Evolutionary conservation across 75 land plant species (phyloP).

Genomic region (Isoetes taiwanensis): DNA sequence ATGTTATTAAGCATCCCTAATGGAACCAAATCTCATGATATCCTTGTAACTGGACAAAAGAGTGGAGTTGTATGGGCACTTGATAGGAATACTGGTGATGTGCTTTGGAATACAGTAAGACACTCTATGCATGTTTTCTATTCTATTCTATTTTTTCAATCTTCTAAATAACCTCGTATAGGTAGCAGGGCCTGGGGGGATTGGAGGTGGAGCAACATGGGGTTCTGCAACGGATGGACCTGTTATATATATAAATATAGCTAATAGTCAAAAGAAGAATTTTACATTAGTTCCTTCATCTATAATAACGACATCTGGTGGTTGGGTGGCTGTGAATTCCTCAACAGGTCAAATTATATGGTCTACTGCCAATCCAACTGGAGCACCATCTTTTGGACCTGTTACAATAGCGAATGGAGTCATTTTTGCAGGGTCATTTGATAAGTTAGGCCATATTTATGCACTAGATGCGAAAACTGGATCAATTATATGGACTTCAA

Average conservation of each 20-base stretch:
- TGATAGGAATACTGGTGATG: conserved; percentile 28
- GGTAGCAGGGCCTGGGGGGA: conserved; percentile 39
- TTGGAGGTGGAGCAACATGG: conserved; percentile 33
- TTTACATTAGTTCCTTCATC: conserved; percentile 16
- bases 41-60: conserved; percentile 31
- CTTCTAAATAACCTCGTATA: too few relatives aligned
- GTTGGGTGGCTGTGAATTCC: conserved; percentile 40
- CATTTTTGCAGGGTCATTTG: conserved; percentile 21
- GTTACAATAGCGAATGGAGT: conserved; percentile 27
- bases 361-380: conserved; percentile 7
- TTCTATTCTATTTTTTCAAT: neutral
- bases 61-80: conserved; percentile 38
- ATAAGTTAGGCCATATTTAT: conserved; percentile 18
- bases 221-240: conserved; percentile 36
- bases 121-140: neutral
- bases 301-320: conserved; percentile 15
- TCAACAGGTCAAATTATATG: conserved; percentile 14
- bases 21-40: neutral
- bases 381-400: conserved; percentile 12
- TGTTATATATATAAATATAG: conserved; percentile 33
- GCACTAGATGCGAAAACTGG: conserved; percentile 29
- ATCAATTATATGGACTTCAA: conserved; percentile 24
- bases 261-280: conserved; percentile 9
- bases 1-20: conserved; percentile 26
- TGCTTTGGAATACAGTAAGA: conserved; percentile 35